Evolutionary conservation across 2,329 filamentous ascomycete species (phyloP).

Genomic region (Botrytis fabae): DNA sequence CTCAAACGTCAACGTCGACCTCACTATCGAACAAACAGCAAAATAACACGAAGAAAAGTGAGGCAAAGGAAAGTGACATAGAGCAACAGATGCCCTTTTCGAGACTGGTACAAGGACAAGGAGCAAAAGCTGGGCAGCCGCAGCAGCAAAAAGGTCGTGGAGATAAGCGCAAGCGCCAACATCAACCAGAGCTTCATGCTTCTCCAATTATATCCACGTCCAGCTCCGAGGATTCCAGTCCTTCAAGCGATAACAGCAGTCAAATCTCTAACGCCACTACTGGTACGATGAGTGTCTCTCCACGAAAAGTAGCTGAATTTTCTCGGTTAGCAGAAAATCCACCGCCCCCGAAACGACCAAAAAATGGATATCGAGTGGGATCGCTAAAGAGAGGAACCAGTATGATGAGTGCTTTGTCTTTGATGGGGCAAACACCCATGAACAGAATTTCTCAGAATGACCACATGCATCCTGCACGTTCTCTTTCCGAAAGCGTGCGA

Average conservation of each 20-base stretch:
- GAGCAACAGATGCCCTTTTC: background rate
- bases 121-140: background rate
- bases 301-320: background rate
- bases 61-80: background rate
- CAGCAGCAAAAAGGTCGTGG: background rate
- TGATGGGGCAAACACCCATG: background rate
- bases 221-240: background rate
- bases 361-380: background rate
- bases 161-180: background rate
- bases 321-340: background rate
- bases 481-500: background rate
- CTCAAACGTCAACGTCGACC: background rate
- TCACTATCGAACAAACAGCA: background rate
- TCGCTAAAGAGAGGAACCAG: background rate
- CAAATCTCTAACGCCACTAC: background rate
- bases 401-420: background rate
- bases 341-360: background rate
- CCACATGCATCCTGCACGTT: background rate
- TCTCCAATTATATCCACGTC: too few relatives aligned
- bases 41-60: background rate
- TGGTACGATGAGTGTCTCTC: background rate
- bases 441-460: background rate
- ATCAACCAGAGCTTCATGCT: background rate
- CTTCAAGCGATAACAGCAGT: background rate
- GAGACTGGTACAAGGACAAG: background rate